Evolutionary conservation across 108 stramenopile species (phyloP), one percentile per base, ranked within the genome.

Genomic region (Epipyxis sp.): DNA sequence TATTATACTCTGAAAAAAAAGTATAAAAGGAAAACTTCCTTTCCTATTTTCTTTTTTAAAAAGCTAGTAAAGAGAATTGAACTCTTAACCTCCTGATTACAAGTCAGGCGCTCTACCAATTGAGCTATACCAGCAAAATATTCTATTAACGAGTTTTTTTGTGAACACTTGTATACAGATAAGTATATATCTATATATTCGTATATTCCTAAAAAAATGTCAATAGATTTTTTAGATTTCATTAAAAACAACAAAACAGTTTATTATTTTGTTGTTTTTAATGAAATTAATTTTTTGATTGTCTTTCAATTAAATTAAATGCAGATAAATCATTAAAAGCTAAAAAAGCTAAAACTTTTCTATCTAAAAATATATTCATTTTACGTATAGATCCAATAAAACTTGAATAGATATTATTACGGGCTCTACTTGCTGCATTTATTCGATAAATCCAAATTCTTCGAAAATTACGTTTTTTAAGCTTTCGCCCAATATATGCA

Each of bases 21-120:
- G 25, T 57, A 20, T 57, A 57, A 57, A 20, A 57, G 54, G n/a
- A n/a, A n/a, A n/a, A n/a, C n/a, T n/a, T n/a, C n/a, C n/a, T n/a
- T n/a, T n/a, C n/a, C n/a, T n/a, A n/a, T n/a, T n/a, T n/a, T n/a
- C n/a, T n/a, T n/a, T n/a, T n/a, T n/a, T n/a, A n/a, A 57, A 57
- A 25, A 57, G 54, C 54, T 57, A 25, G 25, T 57, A 25, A 57
- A 57, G 54, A 57, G 54, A 57, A 57, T 57, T 57, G 54, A 57
- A 57, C 54, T 57, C 54, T 57, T 57, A 57, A 57, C 54, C 54
- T 57, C 20, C 54, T 57, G 54, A 57, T 57, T 57, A 57, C 54
- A 57, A 57, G 54, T 57, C 54, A 57, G 54, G 20, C 25, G 54
- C 54, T 57, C 54, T 57, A 57, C 54, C 54, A 25, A 57, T 57